Evolutionary conservation across 1,284 basidiomycete species (phyloP), one percentile per base, ranked within the genome.

Genomic region (Sporisorium scitamineum): DNA sequence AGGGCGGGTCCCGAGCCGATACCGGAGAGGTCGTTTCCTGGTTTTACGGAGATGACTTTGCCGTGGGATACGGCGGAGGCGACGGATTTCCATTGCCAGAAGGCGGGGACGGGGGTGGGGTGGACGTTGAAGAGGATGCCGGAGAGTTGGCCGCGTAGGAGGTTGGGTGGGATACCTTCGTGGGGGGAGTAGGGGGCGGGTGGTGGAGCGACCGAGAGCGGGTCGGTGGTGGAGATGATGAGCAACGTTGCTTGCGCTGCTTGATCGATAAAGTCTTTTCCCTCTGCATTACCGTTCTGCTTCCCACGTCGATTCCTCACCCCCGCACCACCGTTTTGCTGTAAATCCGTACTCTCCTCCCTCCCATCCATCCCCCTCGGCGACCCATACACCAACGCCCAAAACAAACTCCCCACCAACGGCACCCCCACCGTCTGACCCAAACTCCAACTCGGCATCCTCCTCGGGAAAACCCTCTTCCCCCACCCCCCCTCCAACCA

Each of bases 21-120:
- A 0, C 70, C 70, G 5, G 63, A 41, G 3, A 62, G 3, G 20
- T 72, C 64, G 44, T 62, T 52, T 14, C 64, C 70, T 0, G 70
- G 64, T 32, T 72, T 72, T n/a, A 72, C 70, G 0, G 70, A 61
- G 29, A 55, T 63, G 16, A 64, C 61, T 10, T 54, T 50, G 8
- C 60, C 60, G 27, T 34, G 48, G 1, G 55, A 47, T 0, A 72
- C 60, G 16, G 59, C 54, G 0, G 70, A 59, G 4, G 70, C 52
- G 34, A 64, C 48, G 4, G 60, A 55, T 39, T 72, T 72, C 70
- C 70, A 72, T 42, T 59, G 53, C 64, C 64, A 72, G 29, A 72
- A 72, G 16, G 70, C 70, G 1, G 61, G 37, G 10, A 68, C 39
- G 16, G 51, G 29, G 9, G 27, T 18, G 0, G 70, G 70, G 0